Evolutionary conservation across 2,329 filamentous ascomycete species (phyloP).

Genomic region (Celoporthe dispersa): DNA sequence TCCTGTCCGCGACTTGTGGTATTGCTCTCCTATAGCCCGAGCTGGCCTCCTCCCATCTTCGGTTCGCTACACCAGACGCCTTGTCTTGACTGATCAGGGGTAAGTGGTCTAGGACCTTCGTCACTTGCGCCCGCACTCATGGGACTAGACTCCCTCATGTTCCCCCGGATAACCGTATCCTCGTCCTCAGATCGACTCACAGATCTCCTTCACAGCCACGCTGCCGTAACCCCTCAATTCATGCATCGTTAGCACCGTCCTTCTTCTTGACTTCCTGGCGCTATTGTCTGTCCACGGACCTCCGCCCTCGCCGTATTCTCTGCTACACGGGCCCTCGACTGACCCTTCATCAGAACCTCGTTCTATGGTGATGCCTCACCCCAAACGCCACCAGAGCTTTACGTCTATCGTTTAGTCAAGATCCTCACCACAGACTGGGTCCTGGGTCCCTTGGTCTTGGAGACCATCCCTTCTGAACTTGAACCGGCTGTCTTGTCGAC

Average conservation of each 20-base stretch:
- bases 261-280: conserved; percentile 21
- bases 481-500: background rate
- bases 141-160: conserved; percentile 32
- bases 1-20: conserved; percentile 7
- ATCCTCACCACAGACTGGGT: background rate
- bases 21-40: conserved; percentile 28
- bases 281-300: conserved; percentile 29
- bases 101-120: conserved; percentile 29
- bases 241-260: conserved; percentile 40
- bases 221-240: conserved; percentile 37
- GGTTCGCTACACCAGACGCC: conserved; percentile 31
- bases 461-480: background rate
- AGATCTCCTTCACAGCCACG: conserved; percentile 38
- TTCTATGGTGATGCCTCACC: background rate
- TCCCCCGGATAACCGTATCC: conserved; percentile 29
- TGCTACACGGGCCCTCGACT: conserved; percentile 13
- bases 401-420: conserved; percentile 10
- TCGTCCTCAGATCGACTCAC: conserved; percentile 36
- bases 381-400: background rate
- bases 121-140: conserved; percentile 28
- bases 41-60: conserved; percentile 32
- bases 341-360: background rate
- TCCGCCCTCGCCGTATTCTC: conserved; percentile 28
- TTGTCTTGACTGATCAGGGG: conserved; percentile 22
- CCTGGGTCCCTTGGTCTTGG: background rate